A percentile compares a stretch with the other conserved stretches of the same genome.
These are phyloP conservation scores for Mucor lusitanicus DNA, from an alignment of 371 early-diverging fungal species.

Conservation along the genomic window DNA sequence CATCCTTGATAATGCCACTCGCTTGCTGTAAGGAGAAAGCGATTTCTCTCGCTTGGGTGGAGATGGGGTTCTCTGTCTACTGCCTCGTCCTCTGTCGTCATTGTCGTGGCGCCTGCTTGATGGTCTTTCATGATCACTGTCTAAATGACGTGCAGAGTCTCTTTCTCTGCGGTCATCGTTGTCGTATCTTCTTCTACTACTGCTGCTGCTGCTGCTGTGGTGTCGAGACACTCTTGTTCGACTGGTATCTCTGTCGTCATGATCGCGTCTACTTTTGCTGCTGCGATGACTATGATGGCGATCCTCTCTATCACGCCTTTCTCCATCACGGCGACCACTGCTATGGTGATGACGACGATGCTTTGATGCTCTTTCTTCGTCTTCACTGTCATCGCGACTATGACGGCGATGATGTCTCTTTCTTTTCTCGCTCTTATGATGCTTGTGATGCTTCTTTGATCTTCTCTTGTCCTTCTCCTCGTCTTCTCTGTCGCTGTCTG, in stretches of 20 bases:
- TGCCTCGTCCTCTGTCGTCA: slow-evolving; percentile 4
- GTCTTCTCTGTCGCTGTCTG: neutral
- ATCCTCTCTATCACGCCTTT: neutral
- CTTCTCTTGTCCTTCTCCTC: slow-evolving; percentile 35
- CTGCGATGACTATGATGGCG: neutral
- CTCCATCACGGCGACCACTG: neutral
- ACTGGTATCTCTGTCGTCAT: neutral
- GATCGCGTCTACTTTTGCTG: neutral
- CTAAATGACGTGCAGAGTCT: neutral
- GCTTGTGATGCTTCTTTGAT: slow-evolving; percentile 44
- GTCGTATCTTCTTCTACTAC: neutral
- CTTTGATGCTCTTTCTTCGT: slow-evolving; percentile 8
- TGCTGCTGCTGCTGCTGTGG: neutral
- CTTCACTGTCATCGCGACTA: slow-evolving; percentile 14
- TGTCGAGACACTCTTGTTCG: neutral
- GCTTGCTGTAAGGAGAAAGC: slow-evolving; percentile 21
- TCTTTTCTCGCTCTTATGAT: slow-evolving; percentile 33
- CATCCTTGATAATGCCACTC: neutral
- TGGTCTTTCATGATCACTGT: slow-evolving; percentile 4
- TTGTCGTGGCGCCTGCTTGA: neutral
- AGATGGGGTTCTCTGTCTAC: neutral
- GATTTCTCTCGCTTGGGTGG: slow-evolving; percentile 8
- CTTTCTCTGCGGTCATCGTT: neutral
- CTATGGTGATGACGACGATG: slow-evolving; percentile 12
- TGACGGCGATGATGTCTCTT: slow-evolving; percentile 23